Conservation (phyloP, 345 rosid genomes). For the Eucalyptus curtisii region DNA sequence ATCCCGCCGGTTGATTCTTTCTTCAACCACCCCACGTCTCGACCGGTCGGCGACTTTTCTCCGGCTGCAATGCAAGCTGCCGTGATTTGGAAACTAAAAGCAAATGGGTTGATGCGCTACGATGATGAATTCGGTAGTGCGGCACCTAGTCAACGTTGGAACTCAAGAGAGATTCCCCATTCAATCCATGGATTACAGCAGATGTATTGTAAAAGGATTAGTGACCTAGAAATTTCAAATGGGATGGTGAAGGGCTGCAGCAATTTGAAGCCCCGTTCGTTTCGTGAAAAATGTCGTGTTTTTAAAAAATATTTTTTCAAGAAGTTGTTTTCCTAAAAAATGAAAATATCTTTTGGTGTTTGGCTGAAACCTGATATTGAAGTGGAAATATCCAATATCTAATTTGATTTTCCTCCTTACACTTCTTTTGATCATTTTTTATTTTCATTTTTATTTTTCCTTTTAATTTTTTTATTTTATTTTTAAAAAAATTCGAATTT, state of each 20-base stretch:
- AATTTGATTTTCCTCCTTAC: no score
- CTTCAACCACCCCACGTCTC: neutral
- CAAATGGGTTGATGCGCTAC: neutral
- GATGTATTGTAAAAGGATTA: neutral
- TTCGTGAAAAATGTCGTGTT: no score
- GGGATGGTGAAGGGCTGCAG: neutral
- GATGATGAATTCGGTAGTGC: neutral
- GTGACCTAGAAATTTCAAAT: neutral
- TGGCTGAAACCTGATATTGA: fast-evolving
- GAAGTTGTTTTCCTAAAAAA: fast-evolving
- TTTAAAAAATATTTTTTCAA: no score
- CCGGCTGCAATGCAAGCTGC: neutral
- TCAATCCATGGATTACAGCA: neutral
- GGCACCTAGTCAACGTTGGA: neutral
- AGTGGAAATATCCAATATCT: fast-evolving
- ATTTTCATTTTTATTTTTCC: no score
- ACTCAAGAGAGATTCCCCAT: neutral
- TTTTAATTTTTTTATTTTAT: no score
- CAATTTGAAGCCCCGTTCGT: fast-evolving
- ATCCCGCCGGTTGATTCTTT: neutral
- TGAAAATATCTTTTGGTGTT: no score
- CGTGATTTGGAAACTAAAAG: neutral
- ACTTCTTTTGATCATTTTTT: no score
- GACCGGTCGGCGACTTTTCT: neutral
- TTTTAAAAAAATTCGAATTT: fast-evolving